Percentiles rank a stretch among this genome's conserved stretches.
Conservation (phyloP, 2,329 filamentous ascomycete genomes). For the Cryphonectria japonica region DNA sequence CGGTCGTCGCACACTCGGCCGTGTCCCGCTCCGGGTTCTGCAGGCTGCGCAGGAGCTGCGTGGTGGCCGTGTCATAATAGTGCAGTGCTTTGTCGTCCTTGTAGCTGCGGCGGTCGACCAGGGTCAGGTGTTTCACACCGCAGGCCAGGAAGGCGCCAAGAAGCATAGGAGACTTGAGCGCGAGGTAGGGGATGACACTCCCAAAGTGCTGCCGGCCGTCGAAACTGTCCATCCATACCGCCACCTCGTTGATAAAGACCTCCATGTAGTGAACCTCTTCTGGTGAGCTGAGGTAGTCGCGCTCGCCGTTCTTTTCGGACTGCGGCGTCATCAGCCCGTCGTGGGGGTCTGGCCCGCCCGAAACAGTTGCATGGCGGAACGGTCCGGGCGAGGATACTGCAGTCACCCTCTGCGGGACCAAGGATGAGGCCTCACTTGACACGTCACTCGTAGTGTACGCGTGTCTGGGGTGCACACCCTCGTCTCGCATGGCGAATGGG, state of each 20-base stretch:
- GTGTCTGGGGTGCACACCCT: constrained; percentile 33
- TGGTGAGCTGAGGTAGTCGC: constrained; percentile 70
- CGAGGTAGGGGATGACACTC: constrained; percentile 78
- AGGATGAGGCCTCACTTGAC: constrained; percentile 45
- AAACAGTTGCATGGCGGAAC: constrained; percentile 29
- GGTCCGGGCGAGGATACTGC: constrained; percentile 38
- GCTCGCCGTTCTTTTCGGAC: constrained; percentile 46
- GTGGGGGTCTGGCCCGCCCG: constrained; percentile 42
- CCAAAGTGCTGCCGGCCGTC: constrained; percentile 87
- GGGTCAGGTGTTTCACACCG: constrained; percentile 78
- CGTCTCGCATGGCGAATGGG: constrained; percentile 33
- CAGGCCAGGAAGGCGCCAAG: constrained; percentile 88
- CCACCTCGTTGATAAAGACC: constrained; percentile 88
- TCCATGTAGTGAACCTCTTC: constrained; percentile 91
- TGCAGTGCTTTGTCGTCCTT: constrained; percentile 76
- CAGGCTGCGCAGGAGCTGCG: constrained; percentile 73
- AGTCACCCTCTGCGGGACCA: constrained; percentile 40
- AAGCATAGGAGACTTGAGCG: constrained; percentile 82
- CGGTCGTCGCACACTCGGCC: constrained; percentile 82
- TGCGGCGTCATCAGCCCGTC: constrained; percentile 46
- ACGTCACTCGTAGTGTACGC: constrained; percentile 42
- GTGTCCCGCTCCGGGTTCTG: constrained; percentile 86
- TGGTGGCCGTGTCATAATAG: constrained; percentile 86
- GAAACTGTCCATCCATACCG: constrained; percentile 92
- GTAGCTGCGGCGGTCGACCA: constrained; percentile 68